Conservation (phyloP, 139 green algal genomes). For the Deuterostichococcus epilithicus region DNA sequence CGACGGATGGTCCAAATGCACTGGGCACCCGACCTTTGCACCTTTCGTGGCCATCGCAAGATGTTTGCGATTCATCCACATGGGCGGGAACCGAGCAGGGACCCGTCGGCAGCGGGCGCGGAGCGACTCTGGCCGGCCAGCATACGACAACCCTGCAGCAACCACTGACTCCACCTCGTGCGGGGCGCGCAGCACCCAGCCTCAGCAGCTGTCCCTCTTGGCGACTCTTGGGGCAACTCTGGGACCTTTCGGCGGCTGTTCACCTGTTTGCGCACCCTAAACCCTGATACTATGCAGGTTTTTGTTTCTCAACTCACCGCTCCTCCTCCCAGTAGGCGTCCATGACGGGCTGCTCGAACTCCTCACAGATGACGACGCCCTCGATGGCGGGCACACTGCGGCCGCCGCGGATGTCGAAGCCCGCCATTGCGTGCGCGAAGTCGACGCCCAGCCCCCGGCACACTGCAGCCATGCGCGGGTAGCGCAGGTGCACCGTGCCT, state of each 20-base stretch:
- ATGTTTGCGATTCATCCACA: no score
- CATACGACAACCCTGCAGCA: not conserved
- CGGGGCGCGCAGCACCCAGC: not conserved
- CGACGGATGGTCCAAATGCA: no score
- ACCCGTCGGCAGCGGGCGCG: no score
- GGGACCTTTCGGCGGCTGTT: not conserved
- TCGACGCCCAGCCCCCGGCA: conserved; percentile 65
- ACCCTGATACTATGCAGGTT: not conserved
- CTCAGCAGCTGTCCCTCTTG: not conserved
- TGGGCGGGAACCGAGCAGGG: no score
- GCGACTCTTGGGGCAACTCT: not conserved
- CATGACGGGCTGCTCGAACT: conserved; percentile 50
- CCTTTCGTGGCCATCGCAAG: no score
- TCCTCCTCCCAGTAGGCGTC: conserved; percentile 37
- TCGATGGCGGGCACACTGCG: conserved; percentile 62
- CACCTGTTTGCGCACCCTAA: not conserved
- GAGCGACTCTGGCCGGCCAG: not conserved
- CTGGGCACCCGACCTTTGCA: no score
- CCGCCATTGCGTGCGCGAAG: conserved; percentile 67
- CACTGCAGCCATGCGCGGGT: conserved; percentile 16
- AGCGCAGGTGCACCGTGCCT: conserved; percentile 36
- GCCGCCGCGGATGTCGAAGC: conserved; percentile 67
- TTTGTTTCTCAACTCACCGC: conserved; percentile 4
- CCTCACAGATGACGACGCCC: conserved; percentile 77
- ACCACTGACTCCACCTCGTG: not conserved